Evolutionary conservation across 257 asterid genomes (phyloP).

Genomic region (Cordia subcordata): DNA sequence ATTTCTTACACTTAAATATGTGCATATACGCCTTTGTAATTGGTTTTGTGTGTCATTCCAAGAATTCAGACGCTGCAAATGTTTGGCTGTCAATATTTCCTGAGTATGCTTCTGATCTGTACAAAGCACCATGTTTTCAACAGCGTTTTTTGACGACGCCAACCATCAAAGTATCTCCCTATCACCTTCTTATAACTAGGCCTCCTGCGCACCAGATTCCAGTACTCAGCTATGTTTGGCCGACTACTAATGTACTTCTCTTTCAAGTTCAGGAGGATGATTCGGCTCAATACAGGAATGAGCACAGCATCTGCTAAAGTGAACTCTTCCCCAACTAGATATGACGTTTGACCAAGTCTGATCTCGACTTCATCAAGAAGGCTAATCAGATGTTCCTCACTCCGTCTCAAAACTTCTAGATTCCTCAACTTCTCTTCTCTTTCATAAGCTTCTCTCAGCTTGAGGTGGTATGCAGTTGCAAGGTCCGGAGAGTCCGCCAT

Average conservation of each 20-base stretch:
- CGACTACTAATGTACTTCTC: conserved; percentile 44
- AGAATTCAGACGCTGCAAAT: not conserved
- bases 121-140: conserved; percentile 80
- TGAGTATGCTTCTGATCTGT: conserved; percentile 50
- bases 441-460: conserved; percentile 79
- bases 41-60: no score
- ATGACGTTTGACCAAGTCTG: conserved; percentile 40
- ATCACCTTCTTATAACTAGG: conserved; percentile 82
- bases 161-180: conserved; percentile 73
- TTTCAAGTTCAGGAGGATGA: conserved; percentile 49
- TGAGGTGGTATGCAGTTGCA: conserved; percentile 70
- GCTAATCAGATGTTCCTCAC: conserved; percentile 55
- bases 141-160: conserved; percentile 64
- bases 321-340: conserved; percentile 70
- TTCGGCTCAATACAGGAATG: conserved; percentile 66
- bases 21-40: no score
- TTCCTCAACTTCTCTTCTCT: conserved; percentile 72
- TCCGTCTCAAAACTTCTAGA: conserved; percentile 40
- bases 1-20: no score
- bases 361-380: conserved; percentile 83
- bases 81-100: conserved; percentile 38
- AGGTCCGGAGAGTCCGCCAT: conserved; percentile 89
- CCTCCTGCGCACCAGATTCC: conserved; percentile 59
- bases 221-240: conserved; percentile 66
- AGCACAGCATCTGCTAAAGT: conserved; percentile 71